Evolutionary conservation across 768 basidiomycete genomes (phyloP).

Genomic region (Hysterangium stoloniferum): DNA sequence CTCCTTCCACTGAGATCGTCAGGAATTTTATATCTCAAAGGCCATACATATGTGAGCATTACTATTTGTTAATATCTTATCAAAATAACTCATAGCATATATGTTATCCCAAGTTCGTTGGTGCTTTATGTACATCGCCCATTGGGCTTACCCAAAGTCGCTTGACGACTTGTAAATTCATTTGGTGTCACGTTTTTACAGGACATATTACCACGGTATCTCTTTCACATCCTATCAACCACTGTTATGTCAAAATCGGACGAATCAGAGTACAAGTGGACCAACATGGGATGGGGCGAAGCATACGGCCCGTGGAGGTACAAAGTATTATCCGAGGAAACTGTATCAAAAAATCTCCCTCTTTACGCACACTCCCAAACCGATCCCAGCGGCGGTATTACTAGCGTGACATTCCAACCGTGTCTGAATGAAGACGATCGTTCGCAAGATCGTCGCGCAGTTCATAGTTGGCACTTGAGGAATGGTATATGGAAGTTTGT

Average conservation of each 20-base stretch:
- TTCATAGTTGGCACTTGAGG: constrained; percentile 46
- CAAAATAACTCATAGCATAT: no score
- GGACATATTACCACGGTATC: no score
- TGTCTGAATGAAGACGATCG: constrained; percentile 35
- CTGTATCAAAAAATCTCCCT: background rate
- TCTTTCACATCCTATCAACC: no score
- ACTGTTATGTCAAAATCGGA: background rate
- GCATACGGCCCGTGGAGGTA: constrained; percentile 5
- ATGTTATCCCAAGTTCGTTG: no score
- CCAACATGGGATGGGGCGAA: constrained; percentile 4
- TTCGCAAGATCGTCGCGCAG: constrained; percentile 60
- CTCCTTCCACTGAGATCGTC: no score
- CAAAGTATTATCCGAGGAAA: constrained; percentile 2
- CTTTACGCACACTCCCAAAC: background rate
- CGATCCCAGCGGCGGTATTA: background rate
- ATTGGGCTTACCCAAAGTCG: no score
- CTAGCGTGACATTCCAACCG: constrained; percentile 59
- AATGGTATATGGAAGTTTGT: constrained; percentile 57
- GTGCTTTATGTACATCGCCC: no score
- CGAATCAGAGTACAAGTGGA: background rate
- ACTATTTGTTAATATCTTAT: no score
- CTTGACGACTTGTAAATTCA: no score
- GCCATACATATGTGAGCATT: no score
- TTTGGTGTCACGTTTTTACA: no score
- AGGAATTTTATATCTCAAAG: no score